Base-by-base conservation (phyloP, 2,329 filamentous ascomycete genomes). In the Fusarium sarcochroum region DNA sequence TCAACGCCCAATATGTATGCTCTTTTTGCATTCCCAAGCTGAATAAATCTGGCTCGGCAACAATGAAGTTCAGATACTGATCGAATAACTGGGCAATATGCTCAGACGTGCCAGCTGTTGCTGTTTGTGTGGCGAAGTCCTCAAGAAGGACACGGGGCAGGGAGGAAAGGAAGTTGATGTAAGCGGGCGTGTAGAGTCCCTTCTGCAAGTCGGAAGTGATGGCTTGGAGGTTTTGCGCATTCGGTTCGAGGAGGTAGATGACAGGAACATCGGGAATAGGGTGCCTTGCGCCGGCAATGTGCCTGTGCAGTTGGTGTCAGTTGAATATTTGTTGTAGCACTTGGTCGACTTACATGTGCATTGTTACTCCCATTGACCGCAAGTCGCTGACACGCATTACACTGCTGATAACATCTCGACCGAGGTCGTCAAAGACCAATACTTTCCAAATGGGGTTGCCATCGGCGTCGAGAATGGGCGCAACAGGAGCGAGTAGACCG, bases 401-500 rank as follows among this genome's bases (percentile, higher is more conserved):
- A 76, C 94, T 98, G 83, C 94, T 98, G 76, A 99, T 98, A 61
- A 99, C 93, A 87, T 98, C 94, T 78, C 94, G 88, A 47, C 95
- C 96, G 6, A 90, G 80, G 72, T 95, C 92, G 80, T 99, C 97
- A 77, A 99, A 98, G 11, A 99, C 93, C 52, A 99, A 84, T 8
- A 98, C 93, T 80, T 98, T 98, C 95, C 95, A 98, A 82, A 98
- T 94, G 1, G 95, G 94, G 75, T 97, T 93, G 67, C 94, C 94
- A 73, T 97, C 91, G 46, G 93, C 87, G 72, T 94, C 94, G 65
- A 97, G 83, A 53, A 98, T 92, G 17, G 93, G 91, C n/a, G 90
- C 90, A 37, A 90, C 87, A 21, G 91, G 88, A 55, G 90, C 86
- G 56, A 91, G 82, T 11, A 91, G 80, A 50, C 89, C 90, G 75